A percentile compares a stretch with the other conserved stretches of the same genome.
phyloP scores from a whole-genome alignment of 345 rosid species.

The Salix suchowensis region DNA sequence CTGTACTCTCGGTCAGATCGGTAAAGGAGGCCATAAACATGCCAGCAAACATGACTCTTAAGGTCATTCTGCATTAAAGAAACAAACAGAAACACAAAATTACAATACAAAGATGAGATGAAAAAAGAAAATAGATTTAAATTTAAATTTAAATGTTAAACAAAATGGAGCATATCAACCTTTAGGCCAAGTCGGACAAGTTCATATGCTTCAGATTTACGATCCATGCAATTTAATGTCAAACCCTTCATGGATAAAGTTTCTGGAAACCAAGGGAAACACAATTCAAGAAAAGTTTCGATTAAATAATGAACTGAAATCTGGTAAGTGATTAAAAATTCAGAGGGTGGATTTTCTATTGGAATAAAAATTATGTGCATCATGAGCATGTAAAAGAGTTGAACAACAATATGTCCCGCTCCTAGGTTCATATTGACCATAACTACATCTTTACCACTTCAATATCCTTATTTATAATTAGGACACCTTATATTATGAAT shows the following conservation, averaged over 20 bases:
- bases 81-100: slow-evolving; percentile 13
- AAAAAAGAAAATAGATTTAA: neutral
- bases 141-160: neutral
- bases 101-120: neutral
- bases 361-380: neutral
- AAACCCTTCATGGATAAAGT: slow-evolving; percentile 98
- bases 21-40: slow-evolving; percentile 93
- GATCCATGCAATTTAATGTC: slow-evolving; percentile 98
- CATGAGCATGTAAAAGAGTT: neutral
- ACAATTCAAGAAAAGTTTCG: neutral
- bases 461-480: neutral
- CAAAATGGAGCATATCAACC: slow-evolving; percentile 39
- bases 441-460: neutral
- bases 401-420: neutral
- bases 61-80: slow-evolving; percentile 79
- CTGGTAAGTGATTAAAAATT: neutral
- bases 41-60: slow-evolving; percentile 99
- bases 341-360: neutral
- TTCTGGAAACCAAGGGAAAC: slow-evolving; percentile 44
- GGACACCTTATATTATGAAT: neutral
- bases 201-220: slow-evolving; percentile 94
- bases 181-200: slow-evolving; percentile 92
- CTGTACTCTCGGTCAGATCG: slow-evolving; percentile 99
- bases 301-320: neutral
- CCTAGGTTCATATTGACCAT: neutral